Evolutionary conservation across 257 asterid species (phyloP).

Genomic region (Rauvolfia tetraphylla): DNA sequence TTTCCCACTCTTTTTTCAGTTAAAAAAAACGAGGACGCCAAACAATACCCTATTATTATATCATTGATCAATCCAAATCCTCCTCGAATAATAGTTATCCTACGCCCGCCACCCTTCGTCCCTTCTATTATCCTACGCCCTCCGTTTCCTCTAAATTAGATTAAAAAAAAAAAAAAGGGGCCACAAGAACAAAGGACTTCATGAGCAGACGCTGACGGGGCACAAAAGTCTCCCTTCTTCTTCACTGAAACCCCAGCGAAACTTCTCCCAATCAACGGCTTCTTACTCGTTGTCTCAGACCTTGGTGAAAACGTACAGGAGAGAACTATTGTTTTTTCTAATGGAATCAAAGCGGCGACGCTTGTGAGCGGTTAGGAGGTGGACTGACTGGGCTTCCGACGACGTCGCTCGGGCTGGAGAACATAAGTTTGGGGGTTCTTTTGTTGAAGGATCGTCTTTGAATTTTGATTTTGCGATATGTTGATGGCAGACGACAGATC

Average conservation of each 20-base stretch:
- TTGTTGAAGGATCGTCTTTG: slow-evolving; percentile 8
- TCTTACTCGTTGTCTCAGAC: not conserved
- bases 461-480: slow-evolving; percentile 33
- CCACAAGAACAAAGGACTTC: not conserved
- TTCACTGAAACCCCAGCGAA: slow-evolving; percentile 23
- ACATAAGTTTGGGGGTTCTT: slow-evolving; percentile 27
- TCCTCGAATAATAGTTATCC: slow-evolving; percentile 14
- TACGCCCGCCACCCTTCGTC: slow-evolving; percentile 19
- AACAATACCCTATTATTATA: no score
- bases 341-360: not conserved
- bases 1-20: slow-evolving; percentile 17
- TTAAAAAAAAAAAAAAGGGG: not conserved
- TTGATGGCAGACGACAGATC: slow-evolving; percentile 45
- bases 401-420: not conserved
- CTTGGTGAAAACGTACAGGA: no score
- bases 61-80: no score
- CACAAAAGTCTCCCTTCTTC: not conserved
- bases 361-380: not conserved
- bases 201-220: not conserved
- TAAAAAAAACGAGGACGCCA: not conserved
- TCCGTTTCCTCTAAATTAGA: not conserved
- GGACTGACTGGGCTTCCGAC: not conserved
- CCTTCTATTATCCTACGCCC: slow-evolving; percentile 19
- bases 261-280: slow-evolving; percentile 14
- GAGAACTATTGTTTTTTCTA: not conserved